Conservation (phyloP, 2,329 filamentous ascomycete species). For the Hymenoscyphus fraxineus region DNA sequence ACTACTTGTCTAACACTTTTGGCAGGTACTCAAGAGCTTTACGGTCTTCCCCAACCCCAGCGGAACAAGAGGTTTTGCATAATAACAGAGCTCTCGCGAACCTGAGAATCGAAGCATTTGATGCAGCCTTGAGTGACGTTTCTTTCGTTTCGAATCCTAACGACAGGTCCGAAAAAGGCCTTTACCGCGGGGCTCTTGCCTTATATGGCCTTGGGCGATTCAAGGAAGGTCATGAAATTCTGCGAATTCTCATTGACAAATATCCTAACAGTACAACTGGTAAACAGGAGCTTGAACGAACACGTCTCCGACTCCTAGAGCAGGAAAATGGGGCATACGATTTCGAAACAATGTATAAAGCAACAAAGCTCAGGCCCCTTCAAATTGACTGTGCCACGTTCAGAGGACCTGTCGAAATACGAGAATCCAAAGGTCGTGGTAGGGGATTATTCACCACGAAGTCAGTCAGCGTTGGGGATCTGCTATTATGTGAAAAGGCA, state of each 20-base stretch:
- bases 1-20: neutral
- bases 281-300: neutral
- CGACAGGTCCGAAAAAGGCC: conserved; percentile 24
- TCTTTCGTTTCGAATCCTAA: conserved; percentile 28
- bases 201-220: conserved; percentile 11
- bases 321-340: conserved; percentile 6
- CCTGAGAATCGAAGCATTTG: conserved; percentile 34
- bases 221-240: conserved; percentile 3
- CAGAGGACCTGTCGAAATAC: neutral
- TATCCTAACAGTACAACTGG: neutral
- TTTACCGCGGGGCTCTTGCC: conserved; percentile 14
- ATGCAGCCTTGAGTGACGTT: conserved; percentile 28
- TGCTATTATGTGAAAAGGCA: neutral
- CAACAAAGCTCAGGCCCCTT: neutral
- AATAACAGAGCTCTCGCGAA: conserved; percentile 38
- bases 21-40: conserved; percentile 18
- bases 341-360: conserved; percentile 5
- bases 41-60: conserved; percentile 31
- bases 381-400: neutral
- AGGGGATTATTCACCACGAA: neutral
- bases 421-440: neutral
- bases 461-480: neutral
- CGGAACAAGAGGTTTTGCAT: conserved; percentile 25
- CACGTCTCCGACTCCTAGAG: conserved; percentile 5
- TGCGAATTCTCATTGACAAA: neutral